Base-by-base conservation (phyloP, 768 basidiomycete genomes). In the Phylloporus sp. region DNA sequence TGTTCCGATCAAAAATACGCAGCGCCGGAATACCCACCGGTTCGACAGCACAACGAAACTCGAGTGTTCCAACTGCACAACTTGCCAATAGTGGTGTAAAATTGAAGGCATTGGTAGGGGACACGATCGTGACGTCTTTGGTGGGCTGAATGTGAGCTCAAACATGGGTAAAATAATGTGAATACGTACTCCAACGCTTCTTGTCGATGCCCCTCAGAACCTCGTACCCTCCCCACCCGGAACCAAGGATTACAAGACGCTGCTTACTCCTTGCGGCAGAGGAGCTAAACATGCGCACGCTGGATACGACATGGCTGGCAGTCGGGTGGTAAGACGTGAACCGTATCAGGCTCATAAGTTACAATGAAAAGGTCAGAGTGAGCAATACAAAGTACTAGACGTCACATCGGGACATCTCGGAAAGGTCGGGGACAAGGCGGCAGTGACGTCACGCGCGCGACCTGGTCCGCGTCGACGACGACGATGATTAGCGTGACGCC, bases 201-300 rank as follows among this genome's bases (percentile, higher is more conserved):
- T 83, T 86, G 64, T 88, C 82, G 2, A 88, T 67, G 3, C 76
- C 74, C 29, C 80, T 69, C 20, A 87, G 70, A 13, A 88, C 68
- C 49, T 81, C 81, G 54, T 87, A 87, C 0, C 86, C 86, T 46
- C 83, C 85, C 86, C 85, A 88, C 20, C 86, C 86, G 9, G 84
- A 86, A 9, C 85, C 86, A 7, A 87, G 69, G 50, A 88, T 81
- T 17, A 86, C 77, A 28, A 87, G 74, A 27, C 69, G 65, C 39
- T 71, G 71, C 46, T 72, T 69, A 18, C 48, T 49, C 29, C 56
- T 48, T 1, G 64, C 47, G 8, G 58, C 38, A 5, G 75, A 72
- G 15, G 69, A 71, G 43, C 65, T 69, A 46, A 78, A 76, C 44
- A 52, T 50, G 21, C 74, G 71, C 24, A 42, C 42, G 46, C 37